phyloP scores from a whole-genome alignment of 1,139 yeast genomes.

The Geotrichum histeridarum region DNA sequence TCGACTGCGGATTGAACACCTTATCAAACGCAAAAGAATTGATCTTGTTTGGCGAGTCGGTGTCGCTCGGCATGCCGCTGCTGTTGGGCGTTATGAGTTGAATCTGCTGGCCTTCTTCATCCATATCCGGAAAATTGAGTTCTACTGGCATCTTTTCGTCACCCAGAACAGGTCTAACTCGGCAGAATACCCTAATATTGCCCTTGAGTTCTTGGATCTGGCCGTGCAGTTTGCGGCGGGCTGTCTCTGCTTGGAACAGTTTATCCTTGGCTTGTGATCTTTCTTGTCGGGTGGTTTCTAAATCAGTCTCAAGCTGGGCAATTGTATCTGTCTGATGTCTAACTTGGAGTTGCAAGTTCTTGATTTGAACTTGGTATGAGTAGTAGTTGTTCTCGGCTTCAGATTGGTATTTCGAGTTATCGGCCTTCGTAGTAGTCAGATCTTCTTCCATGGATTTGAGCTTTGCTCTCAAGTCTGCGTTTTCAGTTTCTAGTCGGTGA shows the following conservation, averaged over 20 bases:
- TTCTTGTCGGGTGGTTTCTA: conserved; percentile 24
- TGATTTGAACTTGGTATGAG: conserved; percentile 1
- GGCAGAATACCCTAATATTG: conserved; percentile 83
- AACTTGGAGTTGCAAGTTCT: conserved; percentile 1
- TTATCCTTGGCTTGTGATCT: conserved; percentile 32
- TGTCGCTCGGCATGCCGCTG: conserved; percentile 12
- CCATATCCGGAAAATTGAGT: conserved; percentile 49
- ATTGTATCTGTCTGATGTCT: conserved; percentile 1
- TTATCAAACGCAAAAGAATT: conserved; percentile 69
- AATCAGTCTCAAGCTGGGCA: conserved; percentile 21
- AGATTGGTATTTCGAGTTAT: conserved; percentile 2
- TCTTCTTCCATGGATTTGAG: conserved; percentile 6
- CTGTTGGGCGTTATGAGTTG: conserved; percentile 25
- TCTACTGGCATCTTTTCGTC: conserved; percentile 35
- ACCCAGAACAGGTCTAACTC: conserved; percentile 59
- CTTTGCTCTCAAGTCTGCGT: conserved; percentile 22
- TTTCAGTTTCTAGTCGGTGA: conserved; percentile 14
- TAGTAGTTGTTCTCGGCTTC: conserved; percentile 4
- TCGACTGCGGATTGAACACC: conserved; percentile 53
- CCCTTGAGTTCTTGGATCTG: conserved; percentile 83
- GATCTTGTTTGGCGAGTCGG: conserved; percentile 27
- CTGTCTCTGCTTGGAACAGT: conserved; percentile 45
- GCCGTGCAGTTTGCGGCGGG: conserved; percentile 67
- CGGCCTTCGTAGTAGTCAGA: background rate
- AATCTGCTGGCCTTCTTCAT: conserved; percentile 47